Evolutionary conservation across 805 yeast species (phyloP).

Genomic region (Zygotorulaspora sp.): DNA sequence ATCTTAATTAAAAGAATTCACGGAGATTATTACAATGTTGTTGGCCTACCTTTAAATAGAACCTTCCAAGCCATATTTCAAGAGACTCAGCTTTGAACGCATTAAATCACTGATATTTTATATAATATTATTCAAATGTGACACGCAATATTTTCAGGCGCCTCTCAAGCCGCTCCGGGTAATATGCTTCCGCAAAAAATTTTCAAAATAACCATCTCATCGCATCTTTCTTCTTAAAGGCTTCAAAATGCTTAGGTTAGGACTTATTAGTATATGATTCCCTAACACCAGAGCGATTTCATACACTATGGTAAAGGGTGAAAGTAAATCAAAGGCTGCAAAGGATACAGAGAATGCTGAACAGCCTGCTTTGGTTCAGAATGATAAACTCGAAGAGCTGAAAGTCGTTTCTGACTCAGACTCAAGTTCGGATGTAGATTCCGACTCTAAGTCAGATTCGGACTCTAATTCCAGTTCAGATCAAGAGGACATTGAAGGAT

Average conservation of each 20-base stretch:
- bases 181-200: no score
- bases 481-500: conserved; percentile 33
- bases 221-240: no score
- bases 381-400: conserved; percentile 18
- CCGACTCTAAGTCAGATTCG: conserved; percentile 23
- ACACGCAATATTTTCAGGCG: no score
- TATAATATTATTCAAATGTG: no score
- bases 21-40: conserved; percentile 84
- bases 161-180: no score
- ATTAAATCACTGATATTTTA: no score
- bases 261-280: no score
- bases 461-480: conserved; percentile 27
- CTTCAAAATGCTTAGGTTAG: no score
- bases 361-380: background rate
- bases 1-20: conserved; percentile 54
- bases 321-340: no score
- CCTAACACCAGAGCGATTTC: no score
- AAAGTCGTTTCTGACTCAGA: conserved; percentile 27
- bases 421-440: conserved; percentile 9
- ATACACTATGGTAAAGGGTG: no score
- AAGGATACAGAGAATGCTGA: conserved; percentile 12
- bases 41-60: conserved; percentile 73
- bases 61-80: conserved; percentile 37
- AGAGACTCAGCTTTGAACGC: conserved; percentile 4
- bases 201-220: no score